Evolutionary conservation across 2,329 filamentous ascomycete species (phyloP), one percentile per base, ranked within the genome.

Genomic region (Scortechinia acanthostroma): DNA sequence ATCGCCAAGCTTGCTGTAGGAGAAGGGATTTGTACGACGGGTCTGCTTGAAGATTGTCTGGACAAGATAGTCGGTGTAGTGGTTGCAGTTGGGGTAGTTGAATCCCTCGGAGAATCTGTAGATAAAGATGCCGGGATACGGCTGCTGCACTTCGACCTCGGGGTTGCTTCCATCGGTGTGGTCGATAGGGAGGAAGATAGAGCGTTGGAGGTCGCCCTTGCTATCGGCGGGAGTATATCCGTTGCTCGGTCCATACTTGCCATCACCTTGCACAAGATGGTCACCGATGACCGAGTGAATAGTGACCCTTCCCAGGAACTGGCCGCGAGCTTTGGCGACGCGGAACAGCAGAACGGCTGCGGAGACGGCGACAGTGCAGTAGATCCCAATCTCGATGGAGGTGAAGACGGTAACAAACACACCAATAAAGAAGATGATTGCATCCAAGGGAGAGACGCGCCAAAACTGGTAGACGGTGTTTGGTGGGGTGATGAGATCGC

Each of bases 391-490:
- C 60, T 98, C 93, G 49, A 98, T 97, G 22, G 76, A 82, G 3
- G 80, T 75, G 66, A 98, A 96, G 40, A 98, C 65, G 0, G 90
- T 95, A 43, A 96, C 86, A 22, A 96, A 65, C 1, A 98, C 91
- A 63, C 93, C 93, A 13, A 88, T 77, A 55, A 97, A 91, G 73
- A 96, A 98, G 59, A 97, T 90, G 43, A 93, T 55, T 0, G 94
- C 87, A 59, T 98, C 93, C 2, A 96, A 59, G 0, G 93, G 93
- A 0, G 89, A 93, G 4, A 95, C 88, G 35, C 83, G 79, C 91
- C 91, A 98, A 68, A 97, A 98, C 56, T 93, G 86, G 63, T 95
- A 95, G 13, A 97, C 76, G 0, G 86, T 91, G 60, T 95, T 90
- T 3, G 91, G 91, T 0, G 89, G 83, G 0, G 91, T 95, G 60